Conservation (phyloP, 495 filamentous ascomycete genomes). For the Glonium stellatum region DNA sequence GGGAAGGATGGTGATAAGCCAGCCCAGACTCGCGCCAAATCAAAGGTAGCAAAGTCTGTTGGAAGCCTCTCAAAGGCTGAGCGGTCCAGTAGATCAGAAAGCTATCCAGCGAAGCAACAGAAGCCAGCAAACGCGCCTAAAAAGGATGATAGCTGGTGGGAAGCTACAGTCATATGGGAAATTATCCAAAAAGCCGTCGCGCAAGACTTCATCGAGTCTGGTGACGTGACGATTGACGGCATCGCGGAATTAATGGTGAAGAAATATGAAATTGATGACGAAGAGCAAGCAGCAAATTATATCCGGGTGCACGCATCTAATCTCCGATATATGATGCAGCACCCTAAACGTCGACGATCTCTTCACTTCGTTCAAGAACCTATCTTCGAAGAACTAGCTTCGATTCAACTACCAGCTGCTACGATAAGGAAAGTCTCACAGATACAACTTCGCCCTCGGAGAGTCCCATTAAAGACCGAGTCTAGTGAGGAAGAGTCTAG, state of each 20-base stretch:
- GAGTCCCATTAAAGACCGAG: conserved; percentile 9
- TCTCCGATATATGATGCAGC: conserved; percentile 23
- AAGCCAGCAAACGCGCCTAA: conserved; percentile 16
- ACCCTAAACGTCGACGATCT: conserved; percentile 14
- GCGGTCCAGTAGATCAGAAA: not conserved
- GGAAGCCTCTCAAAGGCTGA: not conserved
- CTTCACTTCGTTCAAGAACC: conserved; percentile 10
- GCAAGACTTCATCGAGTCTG: conserved; percentile 11
- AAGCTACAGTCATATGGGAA: conserved; percentile 23
- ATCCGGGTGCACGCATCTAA: conserved; percentile 25
- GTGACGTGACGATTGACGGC: conserved; percentile 11
- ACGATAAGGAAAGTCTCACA: conserved; percentile 10
- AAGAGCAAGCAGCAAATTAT: conserved; percentile 13
- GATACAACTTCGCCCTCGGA: conserved; percentile 17
- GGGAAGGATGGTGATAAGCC: not conserved
- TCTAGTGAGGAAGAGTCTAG: not conserved
- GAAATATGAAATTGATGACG: conserved; percentile 22
- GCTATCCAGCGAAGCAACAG: not conserved
- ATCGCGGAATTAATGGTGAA: conserved; percentile 16
- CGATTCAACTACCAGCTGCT: conserved; percentile 11
- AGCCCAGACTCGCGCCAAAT: not conserved
- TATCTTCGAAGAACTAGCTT: conserved; percentile 18
- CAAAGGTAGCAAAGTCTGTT: not conserved
- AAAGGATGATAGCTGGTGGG: conserved; percentile 31
- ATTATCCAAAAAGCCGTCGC: conserved; percentile 26